Conservation (phyloP, 2,329 filamentous ascomycete species). For the Cryphonectria naterciae region DNA sequence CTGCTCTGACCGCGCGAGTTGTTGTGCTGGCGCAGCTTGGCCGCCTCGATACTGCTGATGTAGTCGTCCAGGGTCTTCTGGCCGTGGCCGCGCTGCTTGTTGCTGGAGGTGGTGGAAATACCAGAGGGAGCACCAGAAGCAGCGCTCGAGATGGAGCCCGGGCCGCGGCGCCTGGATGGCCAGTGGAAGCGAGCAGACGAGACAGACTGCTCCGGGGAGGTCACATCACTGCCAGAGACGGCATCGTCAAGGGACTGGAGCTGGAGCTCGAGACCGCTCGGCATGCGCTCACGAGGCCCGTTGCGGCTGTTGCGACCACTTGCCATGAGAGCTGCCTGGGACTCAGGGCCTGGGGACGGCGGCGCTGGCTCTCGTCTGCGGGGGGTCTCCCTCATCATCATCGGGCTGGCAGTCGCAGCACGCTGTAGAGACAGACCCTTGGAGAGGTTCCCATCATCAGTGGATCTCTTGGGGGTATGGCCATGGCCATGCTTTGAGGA, state of each 20-base stretch:
- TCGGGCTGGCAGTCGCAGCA: constrained; percentile 69
- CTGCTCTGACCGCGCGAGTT: constrained; percentile 53
- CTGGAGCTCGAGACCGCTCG: constrained; percentile 68
- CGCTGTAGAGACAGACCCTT: constrained; percentile 58
- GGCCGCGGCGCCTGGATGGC: constrained; percentile 57
- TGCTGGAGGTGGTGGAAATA: constrained; percentile 52
- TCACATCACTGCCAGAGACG: constrained; percentile 53
- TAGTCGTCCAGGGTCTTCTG: constrained; percentile 78
- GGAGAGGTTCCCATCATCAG: constrained; percentile 48
- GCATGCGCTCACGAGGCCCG: constrained; percentile 78
- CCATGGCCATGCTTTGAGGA: constrained; percentile 36
- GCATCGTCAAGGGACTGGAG: constrained; percentile 61
- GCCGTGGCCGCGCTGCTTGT: constrained; percentile 57
- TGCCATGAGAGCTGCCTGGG: constrained; percentile 65
- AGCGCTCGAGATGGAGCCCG: constrained; percentile 61
- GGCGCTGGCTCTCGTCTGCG: constrained; percentile 57
- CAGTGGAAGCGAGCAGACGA: constrained; percentile 60
- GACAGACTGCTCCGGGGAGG: constrained; percentile 60
- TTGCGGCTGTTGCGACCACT: constrained; percentile 64
- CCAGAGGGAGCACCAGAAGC: constrained; percentile 50
- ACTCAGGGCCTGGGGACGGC: constrained; percentile 70
- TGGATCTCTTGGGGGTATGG: constrained; percentile 43
- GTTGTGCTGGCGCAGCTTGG: constrained; percentile 56
- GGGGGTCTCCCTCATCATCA: constrained; percentile 60
- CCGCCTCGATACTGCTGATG: constrained; percentile 82